Evolutionary conservation across 2,329 filamentous ascomycete genomes (phyloP), one percentile per base, ranked within the genome.

Genomic region (Trichophyton verrucosum): DNA sequence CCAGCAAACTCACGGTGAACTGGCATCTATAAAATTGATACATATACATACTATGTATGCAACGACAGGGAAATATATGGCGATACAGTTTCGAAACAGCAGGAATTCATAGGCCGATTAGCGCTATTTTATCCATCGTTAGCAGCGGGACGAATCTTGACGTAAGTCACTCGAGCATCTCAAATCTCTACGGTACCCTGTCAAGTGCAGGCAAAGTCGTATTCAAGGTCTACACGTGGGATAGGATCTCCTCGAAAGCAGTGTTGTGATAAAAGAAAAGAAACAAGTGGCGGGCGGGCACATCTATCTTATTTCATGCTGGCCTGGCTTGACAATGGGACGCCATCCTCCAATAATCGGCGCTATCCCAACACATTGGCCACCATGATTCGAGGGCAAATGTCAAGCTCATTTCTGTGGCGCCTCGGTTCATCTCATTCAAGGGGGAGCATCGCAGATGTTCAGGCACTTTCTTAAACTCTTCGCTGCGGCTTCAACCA

Each of bases 201-300:
- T 24, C 17, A 36, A 33, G 24, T 27, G 36, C n/a, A 20, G 51
- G 33, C 51, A 36, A 17, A 2, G 51, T 55, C 51, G 51, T 58
- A 58, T 42, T 42, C 36, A 58, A 24, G 40, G 36, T 42, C 56
- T 20, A 58, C 56, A 58, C 56, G 56, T 58, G 56, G 56, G 56
- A 58, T 58, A 44, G 56, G 38, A 58, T 58, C 56, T 57, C 33
- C 38, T 57, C 40, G 13, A 24, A 44, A 30, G 36, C 36, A 46
- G 40, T 36, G n/a, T 20, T 13, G 24, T 22, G 38, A 24, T 13
- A n/a, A 58, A 44, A 44, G 56, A 44, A 58, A 58, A 58, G 17
- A 38, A 57, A 38, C n/a, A 20, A 44, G 51, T 55, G 51, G 51
- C 51, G 51, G 51, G 20, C 13, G 51, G 51, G 51, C 30, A 15